Evolutionary conservation across 2,329 filamentous ascomycete genomes (phyloP).

Genomic region (Ambrosiella beaveri): DNA sequence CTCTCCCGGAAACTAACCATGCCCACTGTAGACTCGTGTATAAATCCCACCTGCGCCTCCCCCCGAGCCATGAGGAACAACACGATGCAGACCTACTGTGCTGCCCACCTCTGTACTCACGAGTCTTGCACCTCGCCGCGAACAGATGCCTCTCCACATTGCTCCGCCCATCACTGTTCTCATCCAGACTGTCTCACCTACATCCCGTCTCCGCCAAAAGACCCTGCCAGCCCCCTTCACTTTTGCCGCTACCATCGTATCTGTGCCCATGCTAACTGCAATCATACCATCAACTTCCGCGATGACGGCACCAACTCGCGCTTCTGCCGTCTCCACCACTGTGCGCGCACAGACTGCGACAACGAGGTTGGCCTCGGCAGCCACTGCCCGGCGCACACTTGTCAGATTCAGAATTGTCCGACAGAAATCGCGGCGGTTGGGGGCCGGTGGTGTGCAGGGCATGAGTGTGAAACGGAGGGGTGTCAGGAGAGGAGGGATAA

Average conservation of each 20-base stretch:
- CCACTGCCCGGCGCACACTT: not conserved
- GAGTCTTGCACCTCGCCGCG: conserved; percentile 11
- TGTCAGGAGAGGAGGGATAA: conserved; percentile 14
- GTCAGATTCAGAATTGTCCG: not conserved
- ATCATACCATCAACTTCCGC: conserved; percentile 12
- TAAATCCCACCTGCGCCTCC: conserved; percentile 12
- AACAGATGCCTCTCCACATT: conserved; percentile 7
- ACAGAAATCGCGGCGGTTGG: not conserved
- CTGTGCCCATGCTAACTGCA: conserved; percentile 14
- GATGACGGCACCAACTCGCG: not conserved
- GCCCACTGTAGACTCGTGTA: conserved; percentile 15
- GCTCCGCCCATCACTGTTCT: conserved; percentile 15
- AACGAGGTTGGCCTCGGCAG: not conserved
- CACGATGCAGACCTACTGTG: conserved; percentile 14
- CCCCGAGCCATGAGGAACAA: conserved; percentile 2
- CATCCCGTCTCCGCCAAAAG: conserved; percentile 5
- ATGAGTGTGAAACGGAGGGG: conserved; percentile 15
- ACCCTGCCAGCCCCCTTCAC: conserved; percentile 8
- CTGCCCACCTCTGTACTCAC: conserved; percentile 16
- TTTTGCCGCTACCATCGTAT: conserved; percentile 17
- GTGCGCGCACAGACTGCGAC: not conserved
- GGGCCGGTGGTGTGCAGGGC: conserved; percentile 15
- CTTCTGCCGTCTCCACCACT: conserved; percentile 13
- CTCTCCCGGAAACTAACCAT: too few species aligned
- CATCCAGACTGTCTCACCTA: conserved; percentile 11